These are phyloP conservation scores for Mycena filopes DNA, from an alignment of 768 basidiomycete species.

Conservation along the genomic window DNA sequence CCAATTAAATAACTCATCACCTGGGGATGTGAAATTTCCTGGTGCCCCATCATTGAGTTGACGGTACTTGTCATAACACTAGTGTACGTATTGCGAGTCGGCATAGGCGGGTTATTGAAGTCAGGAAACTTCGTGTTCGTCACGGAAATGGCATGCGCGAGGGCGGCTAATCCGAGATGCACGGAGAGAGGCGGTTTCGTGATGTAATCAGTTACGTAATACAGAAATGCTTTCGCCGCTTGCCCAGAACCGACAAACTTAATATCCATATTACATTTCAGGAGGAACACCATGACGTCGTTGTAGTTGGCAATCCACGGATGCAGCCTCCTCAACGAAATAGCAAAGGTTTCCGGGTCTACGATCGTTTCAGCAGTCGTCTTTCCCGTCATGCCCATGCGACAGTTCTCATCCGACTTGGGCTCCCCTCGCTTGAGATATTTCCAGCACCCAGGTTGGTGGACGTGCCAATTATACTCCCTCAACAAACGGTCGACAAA, in stretches of 20 bases:
- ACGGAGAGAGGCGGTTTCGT: constrained; percentile 38
- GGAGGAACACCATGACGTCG: constrained; percentile 27
- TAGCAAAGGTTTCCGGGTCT: not conserved
- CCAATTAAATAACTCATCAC: constrained; percentile 42
- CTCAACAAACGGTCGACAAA: not conserved
- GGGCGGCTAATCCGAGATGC: constrained; percentile 30
- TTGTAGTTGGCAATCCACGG: constrained; percentile 10
- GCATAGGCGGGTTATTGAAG: not conserved
- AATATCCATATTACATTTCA: constrained; percentile 41
- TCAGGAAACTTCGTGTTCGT: not conserved
- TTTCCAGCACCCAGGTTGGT: constrained; percentile 7
- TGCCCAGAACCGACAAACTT: constrained; percentile 42
- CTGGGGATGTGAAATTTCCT: constrained; percentile 44
- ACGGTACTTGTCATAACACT: constrained; percentile 18
- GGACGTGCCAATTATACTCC: constrained; percentile 10
- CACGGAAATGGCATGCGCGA: not conserved
- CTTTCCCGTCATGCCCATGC: constrained; percentile 10
- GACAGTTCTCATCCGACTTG: not conserved
- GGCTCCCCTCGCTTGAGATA: constrained; percentile 3
- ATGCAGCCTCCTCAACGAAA: not conserved
- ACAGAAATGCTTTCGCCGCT: constrained; percentile 42
- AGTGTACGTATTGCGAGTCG: not conserved
- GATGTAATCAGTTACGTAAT: constrained; percentile 47
- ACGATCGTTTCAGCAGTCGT: constrained; percentile 7
- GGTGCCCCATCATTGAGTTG: constrained; percentile 33